Evolutionary conservation across 345 rosid species (phyloP), one percentile per base, ranked within the genome.

Genomic region (Melastoma malabathricum): DNA sequence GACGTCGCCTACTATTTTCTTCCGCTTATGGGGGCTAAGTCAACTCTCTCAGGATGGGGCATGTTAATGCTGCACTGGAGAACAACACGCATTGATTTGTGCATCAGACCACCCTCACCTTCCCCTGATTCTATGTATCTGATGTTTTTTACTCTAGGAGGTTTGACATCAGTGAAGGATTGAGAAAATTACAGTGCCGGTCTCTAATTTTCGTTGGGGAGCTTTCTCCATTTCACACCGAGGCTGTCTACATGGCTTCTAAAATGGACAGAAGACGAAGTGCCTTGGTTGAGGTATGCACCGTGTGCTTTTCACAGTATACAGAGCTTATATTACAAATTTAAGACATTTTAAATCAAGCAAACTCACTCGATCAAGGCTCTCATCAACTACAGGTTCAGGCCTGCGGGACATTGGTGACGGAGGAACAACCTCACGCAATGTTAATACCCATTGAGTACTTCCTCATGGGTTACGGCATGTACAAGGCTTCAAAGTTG

Each of bases 361-460:
- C 41, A 34, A 34, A 34, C 9, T 34, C 12, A 29, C 2, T 29
- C 38, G 1, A 29, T 29, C 2, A 10, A 29, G 1, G 12, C 12
- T 34, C 41, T 34, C 12, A 2, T 49, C 15, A 51, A 51, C 29
- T 59, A 34, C 74, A 89, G 97, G 98, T 90, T 55, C 94, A 81
- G 68, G 95, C 82, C 56, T 84, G 97, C 60, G 98, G 98, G 45
- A 87, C 98, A 0, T 60, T 84, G 80, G 98, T 92, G 63, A 92
- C 90, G 0, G 90, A 92, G 76, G 98, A 87, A 58, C 97, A 92
- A 61, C 98, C 98, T 18, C 88, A 87, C 49, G 97, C 98, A 22
- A 92, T 92, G 97, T 63, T 87, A 57, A 84, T 92, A 64, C 95
- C 98, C 8, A 47, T 92, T 66, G 98, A 92, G 65, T 92, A 81